Conservation (phyloP, 352 stramenopile genomes). For the Pythium aquatile region DNA sequence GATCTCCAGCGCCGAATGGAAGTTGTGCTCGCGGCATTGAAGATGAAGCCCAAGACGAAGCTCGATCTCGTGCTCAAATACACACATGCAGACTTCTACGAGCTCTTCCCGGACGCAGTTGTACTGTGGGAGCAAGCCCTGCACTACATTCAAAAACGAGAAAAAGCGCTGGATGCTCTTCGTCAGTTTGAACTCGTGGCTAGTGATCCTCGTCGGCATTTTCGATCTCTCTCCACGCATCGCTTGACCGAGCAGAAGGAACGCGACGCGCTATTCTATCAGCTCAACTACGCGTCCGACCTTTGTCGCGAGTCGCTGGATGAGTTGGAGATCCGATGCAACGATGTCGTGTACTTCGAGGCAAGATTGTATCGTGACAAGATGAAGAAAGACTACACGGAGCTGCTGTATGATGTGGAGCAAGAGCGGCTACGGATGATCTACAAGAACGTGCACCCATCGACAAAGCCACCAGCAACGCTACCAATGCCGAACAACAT, state of each 20-base stretch:
- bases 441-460: conserved; percentile 36
- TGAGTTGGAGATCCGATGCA: conserved; percentile 43
- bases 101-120: conserved; percentile 59
- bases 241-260: conserved; percentile 63
- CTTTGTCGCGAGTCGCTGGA: conserved; percentile 47
- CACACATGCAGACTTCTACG: conserved; percentile 53
- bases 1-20: conserved; percentile 70
- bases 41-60: conserved; percentile 53
- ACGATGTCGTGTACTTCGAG: conserved; percentile 42
- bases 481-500: background rate
- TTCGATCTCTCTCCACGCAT: conserved; percentile 64
- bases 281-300: conserved; percentile 51
- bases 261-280: conserved; percentile 54
- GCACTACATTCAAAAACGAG: conserved; percentile 38
- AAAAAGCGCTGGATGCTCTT: conserved; percentile 30
- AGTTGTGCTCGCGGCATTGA: conserved; percentile 40
- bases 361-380: conserved; percentile 56
- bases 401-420: conserved; percentile 69
- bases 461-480: background rate
- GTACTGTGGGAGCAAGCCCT: conserved; percentile 60
- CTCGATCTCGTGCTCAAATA: conserved; percentile 78
- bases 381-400: conserved; percentile 78
- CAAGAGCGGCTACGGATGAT: conserved; percentile 65
- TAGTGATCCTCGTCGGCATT: conserved; percentile 68
- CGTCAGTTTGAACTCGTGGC: conserved; percentile 38